Percentiles rank a stretch among this genome's conserved stretches.
Evolutionary conservation across 176 grass and related monocot genomes (phyloP).

Genomic region (Aegilops umbellulata): DNA sequence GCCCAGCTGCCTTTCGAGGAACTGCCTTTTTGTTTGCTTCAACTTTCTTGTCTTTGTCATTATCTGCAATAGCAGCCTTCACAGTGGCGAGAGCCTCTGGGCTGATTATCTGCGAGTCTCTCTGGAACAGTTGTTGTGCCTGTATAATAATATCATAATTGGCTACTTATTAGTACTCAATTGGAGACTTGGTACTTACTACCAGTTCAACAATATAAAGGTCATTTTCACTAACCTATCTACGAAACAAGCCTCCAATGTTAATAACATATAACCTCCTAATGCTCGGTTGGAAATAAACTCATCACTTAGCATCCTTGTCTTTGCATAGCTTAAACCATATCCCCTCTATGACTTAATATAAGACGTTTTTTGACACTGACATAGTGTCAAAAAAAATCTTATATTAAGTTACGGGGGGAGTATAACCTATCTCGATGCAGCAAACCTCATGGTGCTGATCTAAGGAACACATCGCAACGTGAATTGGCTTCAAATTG

Average conservation of each 20-base stretch:
- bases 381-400: too few relatives aligned
- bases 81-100: slow-evolving; percentile 61
- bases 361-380: too few relatives aligned
- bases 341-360: too few relatives aligned
- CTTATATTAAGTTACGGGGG: too few relatives aligned
- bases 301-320: too few relatives aligned
- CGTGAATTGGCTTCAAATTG: not conserved
- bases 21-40: slow-evolving; percentile 60
- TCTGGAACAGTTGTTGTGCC: slow-evolving; percentile 64
- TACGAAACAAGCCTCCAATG: not conserved
- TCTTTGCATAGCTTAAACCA: too few relatives aligned
- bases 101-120: slow-evolving; percentile 60
- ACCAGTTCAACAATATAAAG: not conserved
- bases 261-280: too few relatives aligned
- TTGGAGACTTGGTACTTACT: not conserved
- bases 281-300: too few relatives aligned
- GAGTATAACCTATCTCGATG: too few relatives aligned
- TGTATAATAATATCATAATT: slow-evolving; percentile 4
- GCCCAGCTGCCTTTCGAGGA: slow-evolving; percentile 77
- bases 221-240: not conserved
- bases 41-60: slow-evolving; percentile 45
- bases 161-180: not conserved
- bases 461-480: not conserved
- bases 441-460: not conserved
- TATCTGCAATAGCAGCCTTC: slow-evolving; percentile 63